Evolutionary conservation across 306 rosid species (phyloP), one percentile per base, ranked within the genome.

Genomic region (Pyrus communis): DNA sequence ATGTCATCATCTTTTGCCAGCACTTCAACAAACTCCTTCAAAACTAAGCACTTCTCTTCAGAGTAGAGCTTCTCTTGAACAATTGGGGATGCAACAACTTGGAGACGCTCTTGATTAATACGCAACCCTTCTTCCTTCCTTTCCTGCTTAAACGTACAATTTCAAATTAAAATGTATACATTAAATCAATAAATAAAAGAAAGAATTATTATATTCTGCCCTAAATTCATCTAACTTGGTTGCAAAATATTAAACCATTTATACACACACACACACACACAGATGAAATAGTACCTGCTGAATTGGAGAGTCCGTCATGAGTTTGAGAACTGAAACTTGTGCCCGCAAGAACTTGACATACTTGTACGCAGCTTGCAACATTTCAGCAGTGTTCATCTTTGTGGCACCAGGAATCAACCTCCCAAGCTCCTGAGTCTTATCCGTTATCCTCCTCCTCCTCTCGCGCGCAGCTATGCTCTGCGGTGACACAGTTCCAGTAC

Each of bases 331-430:
- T 0, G 58, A 69, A 25, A 88, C 81, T 85, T 95, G 98, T 3
- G 90, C 85, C 83, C 90, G 90, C 86, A 95, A 83, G 86, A 49
- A 92, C 80, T 89, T 86, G 13, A 95, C 91, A 71, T 92, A 95
- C 40, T 84, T 95, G 40, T 76, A 79, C 69, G 97, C 97, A 68
- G 97, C 81, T 46, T 79, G 81, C 23, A 95, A 65, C 98, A 95
- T 95, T 76, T 92, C 96, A 49, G 97, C 98, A 19, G 98, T 89
- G 79, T 91, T 95, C 97, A 95, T 87, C 83, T 88, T 92, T 30
- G 57, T 76, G 5, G 93, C 97, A 15, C 96, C 91, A 0, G 98
- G 96, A 14, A 92, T 82, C 76, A 90, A 76, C 80, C 82, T 93
- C 13, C 96, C 96, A 9, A 95, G 91, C 84, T 92, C 97, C 58